Evolutionary conservation across 1,284 basidiomycete species (phyloP).

Genomic region (Tremellales sp.): DNA sequence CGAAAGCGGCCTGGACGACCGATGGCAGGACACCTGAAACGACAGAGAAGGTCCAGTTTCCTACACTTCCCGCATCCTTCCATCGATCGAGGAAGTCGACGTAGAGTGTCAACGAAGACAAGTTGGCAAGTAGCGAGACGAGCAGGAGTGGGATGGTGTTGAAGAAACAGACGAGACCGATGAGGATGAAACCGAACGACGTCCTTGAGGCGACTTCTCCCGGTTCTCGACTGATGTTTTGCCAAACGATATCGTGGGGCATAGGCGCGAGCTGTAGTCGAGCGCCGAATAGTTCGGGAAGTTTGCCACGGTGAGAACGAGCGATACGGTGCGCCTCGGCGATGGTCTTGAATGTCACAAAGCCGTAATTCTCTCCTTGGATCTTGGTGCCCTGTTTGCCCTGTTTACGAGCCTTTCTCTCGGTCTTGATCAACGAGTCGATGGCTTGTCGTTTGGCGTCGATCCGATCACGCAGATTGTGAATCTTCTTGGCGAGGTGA

Average conservation of each 20-base stretch:
- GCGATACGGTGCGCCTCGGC: conserved; percentile 64
- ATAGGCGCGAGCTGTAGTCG: conserved; percentile 39
- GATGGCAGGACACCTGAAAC: conserved; percentile 86
- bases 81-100: conserved; percentile 68
- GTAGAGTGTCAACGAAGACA: conserved; percentile 52
- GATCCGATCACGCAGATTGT: conserved; percentile 60
- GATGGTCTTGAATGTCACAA: conserved; percentile 88
- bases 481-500: conserved; percentile 68
- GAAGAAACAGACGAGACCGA: conserved; percentile 75
- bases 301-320: conserved; percentile 37
- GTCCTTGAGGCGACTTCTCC: conserved; percentile 63
- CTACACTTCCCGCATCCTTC: conserved; percentile 57
- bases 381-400: conserved; percentile 23
- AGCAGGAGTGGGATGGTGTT: conserved; percentile 70
- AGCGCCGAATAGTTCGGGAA: conserved; percentile 46
- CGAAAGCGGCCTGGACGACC: conserved; percentile 78
- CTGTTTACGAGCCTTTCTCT: conserved; percentile 39
- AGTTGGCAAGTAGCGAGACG: conserved; percentile 46
- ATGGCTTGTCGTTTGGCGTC: conserved; percentile 71
- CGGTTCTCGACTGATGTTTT: conserved; percentile 72
- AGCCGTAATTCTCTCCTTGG: conserved; percentile 76
- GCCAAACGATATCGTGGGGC: conserved; percentile 62
- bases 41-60: conserved; percentile 59
- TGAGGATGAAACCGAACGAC: conserved; percentile 68
- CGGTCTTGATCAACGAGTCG: conserved; percentile 53